Conservation (phyloP, 2,329 filamentous ascomycete species). For the Aspergillus fumigatiaffinis region DNA sequence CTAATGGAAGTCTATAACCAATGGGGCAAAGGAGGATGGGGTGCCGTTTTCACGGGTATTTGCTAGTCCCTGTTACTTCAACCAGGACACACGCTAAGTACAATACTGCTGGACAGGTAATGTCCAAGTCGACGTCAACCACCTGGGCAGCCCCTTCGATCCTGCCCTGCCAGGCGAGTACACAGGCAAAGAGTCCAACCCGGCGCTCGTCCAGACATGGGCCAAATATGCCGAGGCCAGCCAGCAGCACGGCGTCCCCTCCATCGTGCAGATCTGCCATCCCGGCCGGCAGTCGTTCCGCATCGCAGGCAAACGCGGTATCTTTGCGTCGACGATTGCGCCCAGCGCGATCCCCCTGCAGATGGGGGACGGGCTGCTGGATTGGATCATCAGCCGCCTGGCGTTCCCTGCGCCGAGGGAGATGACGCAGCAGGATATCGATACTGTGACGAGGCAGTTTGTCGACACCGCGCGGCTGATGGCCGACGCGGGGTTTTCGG, state of each 20-base stretch:
- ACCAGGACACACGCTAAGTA: neutral
- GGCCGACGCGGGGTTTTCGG: slow-evolving; percentile 50
- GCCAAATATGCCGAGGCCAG: slow-evolving; percentile 24
- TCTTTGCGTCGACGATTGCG: slow-evolving; percentile 30
- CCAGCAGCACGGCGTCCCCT: slow-evolving; percentile 40
- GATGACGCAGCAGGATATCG: slow-evolving; percentile 54
- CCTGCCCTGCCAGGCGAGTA: slow-evolving; percentile 26
- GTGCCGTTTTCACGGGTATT: slow-evolving; percentile 40
- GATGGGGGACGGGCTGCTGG: slow-evolving; percentile 36
- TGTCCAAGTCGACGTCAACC: slow-evolving; percentile 44
- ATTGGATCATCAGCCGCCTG: slow-evolving; percentile 27
- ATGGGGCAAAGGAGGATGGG: slow-evolving; percentile 48
- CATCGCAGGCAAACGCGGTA: slow-evolving; percentile 35
- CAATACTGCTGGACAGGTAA: slow-evolving; percentile 22
- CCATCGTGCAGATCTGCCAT: slow-evolving; percentile 44
- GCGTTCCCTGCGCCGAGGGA: slow-evolving; percentile 51
- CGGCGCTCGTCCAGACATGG: slow-evolving; percentile 21
- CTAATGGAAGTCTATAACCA: slow-evolving; percentile 46
- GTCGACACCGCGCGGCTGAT: slow-evolving; percentile 50
- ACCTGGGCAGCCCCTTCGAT: slow-evolving; percentile 33
- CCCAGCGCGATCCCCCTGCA: slow-evolving; percentile 39
- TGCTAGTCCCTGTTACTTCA: neutral
- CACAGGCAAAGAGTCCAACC: slow-evolving; percentile 15
- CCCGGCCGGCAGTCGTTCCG: slow-evolving; percentile 43
- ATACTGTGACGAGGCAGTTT: slow-evolving; percentile 51